Evolutionary conservation across 2,329 filamentous ascomycete species (phyloP), one percentile per base, ranked within the genome.

Genomic region (Microascus cirrosus): DNA sequence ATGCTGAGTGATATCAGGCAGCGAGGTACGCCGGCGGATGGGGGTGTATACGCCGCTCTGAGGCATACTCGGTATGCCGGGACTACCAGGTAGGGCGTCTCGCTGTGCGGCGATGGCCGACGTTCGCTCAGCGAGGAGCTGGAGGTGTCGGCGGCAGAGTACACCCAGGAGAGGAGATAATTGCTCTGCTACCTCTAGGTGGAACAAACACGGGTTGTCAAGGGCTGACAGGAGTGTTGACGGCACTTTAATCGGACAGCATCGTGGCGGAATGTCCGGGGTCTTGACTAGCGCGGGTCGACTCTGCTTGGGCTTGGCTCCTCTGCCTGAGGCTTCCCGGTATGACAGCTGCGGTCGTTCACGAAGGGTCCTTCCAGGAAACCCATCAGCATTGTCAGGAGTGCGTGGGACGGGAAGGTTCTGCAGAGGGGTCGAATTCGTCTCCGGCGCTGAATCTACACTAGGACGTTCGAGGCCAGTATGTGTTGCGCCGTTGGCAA

Each of bases 141-240:
- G 32, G 18, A 59, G 55, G 45, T 59, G 52, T 53, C 7, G 39
- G 24, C 55, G 55, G 52, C 58, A 59, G 28, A 59, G 58, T 36
- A 51, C 22, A 15, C 39, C n/a, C 5, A 59, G 39, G 22, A 25
- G 54, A 39, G 57, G 53, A 34, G 45, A 50, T 15, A 58, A 45
- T 28, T 51, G 45, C 32, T 36, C 50, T 53, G 52, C 58, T 48
- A 57, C 20, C 20, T 51, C 55, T 39, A 25, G 32, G 20, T 36
- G 25, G 55, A 59, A 59, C 10, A 20, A 18, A 11, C 36, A 42
- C 3, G 58, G 58, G 13, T 57, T 57, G 24, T 57, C 52, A 18
- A 59, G 52, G 32, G 58, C 58, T 48, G 36, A 57, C n/a, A 57
- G 55, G 39, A 59, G 55, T 36, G 36, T 32, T 51, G 52, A 42